A percentile compares a stretch with the other conserved stretches of the same genome.
Conservation (phyloP, 2,329 filamentous ascomycete species). For the Diaporthe citrichinensis region DNA sequence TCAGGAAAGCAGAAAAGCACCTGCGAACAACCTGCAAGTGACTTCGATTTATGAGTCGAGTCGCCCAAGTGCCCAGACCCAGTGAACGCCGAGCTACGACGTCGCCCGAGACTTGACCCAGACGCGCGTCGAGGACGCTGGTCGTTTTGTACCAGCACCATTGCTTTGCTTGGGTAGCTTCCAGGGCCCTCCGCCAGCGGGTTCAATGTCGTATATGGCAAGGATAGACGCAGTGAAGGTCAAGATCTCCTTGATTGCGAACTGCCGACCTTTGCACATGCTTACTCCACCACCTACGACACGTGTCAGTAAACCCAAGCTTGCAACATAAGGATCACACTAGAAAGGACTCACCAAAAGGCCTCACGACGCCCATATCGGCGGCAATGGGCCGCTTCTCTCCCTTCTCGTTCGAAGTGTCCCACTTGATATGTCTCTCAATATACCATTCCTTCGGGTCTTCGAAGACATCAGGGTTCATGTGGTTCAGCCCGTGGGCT, state of each 20-base stretch:
- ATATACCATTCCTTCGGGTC: conserved; percentile 54
- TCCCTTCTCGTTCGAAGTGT: conserved; percentile 45
- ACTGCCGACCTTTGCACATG: conserved; percentile 52
- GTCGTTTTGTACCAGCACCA: conserved; percentile 34
- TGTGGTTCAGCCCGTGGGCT: conserved; percentile 52
- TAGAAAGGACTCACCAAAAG: conserved; percentile 50
- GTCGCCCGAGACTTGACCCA: conserved; percentile 36
- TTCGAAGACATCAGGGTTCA: conserved; percentile 51
- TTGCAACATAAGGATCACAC: neutral
- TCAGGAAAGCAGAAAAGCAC: neutral
- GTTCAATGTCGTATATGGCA: conserved; percentile 54
- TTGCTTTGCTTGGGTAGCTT: conserved; percentile 35
- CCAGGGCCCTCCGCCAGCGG: conserved; percentile 41
- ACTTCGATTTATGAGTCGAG: neutral
- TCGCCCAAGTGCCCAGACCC: too few relatives aligned
- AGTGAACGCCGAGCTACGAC: neutral
- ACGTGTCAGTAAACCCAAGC: neutral
- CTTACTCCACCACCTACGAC: conserved; percentile 49
- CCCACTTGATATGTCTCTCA: conserved; percentile 51
- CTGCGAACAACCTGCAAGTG: neutral
- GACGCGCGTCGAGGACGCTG: conserved; percentile 30
- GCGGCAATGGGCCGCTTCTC: conserved; percentile 42
- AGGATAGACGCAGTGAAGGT: conserved; percentile 53
- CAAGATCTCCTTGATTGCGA: conserved; percentile 53
- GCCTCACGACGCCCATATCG: conserved; percentile 49